These are phyloP conservation scores for Aphanomyces astaci DNA, from an alignment of 352 stramenopile species.

Conservation along the genomic window DNA sequence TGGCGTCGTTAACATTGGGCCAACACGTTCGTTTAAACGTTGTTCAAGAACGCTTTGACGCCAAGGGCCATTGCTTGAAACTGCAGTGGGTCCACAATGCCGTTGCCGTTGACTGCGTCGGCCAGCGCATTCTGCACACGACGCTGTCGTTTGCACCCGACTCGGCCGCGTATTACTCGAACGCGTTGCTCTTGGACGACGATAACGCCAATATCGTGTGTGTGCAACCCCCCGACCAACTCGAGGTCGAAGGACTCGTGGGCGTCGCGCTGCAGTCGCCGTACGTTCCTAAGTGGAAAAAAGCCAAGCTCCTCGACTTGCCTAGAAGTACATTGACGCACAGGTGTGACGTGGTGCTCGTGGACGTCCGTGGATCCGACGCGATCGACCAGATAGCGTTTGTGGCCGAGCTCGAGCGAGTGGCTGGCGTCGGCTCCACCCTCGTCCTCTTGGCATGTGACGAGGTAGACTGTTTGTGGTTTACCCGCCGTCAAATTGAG, in stretches of 20 bases:
- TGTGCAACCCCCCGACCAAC: not conserved
- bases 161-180: not conserved
- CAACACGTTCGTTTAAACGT: not conserved
- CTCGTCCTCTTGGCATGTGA: not conserved
- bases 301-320: not conserved
- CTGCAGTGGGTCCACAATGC: not conserved
- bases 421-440: not conserved
- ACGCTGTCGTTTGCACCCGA: not conserved
- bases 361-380: not conserved
- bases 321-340: not conserved
- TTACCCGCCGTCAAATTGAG: not conserved
- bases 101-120: not conserved
- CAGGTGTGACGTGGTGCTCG: not conserved
- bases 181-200: not conserved
- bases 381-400: not conserved
- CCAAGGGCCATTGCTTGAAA: not conserved
- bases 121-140: constrained; percentile 8
- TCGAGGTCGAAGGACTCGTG: not conserved
- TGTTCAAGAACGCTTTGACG: not conserved
- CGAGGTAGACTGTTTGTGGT: not conserved
- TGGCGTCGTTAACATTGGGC: not conserved
- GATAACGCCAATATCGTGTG: not conserved
- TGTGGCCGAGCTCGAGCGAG: not conserved
- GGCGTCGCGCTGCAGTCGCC: not conserved
- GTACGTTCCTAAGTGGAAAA: not conserved